A percentile compares a stretch with the other conserved stretches of the same genome.
Evolutionary conservation across 805 yeast genomes (phyloP).

Genomic region (Candida andamanensis): DNA sequence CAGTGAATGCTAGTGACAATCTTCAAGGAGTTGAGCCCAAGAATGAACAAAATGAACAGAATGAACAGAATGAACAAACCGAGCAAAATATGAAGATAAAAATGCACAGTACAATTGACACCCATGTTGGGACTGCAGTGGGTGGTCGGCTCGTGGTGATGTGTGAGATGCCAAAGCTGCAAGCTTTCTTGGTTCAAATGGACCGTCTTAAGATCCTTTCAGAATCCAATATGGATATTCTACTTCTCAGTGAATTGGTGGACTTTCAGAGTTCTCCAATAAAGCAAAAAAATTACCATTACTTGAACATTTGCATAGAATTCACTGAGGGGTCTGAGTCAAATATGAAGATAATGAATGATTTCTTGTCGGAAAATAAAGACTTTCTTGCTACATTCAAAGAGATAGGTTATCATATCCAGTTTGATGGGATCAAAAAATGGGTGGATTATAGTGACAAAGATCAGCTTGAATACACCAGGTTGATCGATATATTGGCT

Average conservation of each 20-base stretch:
- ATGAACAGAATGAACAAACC: no score
- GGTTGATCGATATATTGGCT: slow-evolving; percentile 19
- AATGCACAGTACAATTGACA: no score
- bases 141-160: slow-evolving; percentile 15
- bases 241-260: slow-evolving; percentile 17
- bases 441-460: slow-evolving; percentile 25
- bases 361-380: slow-evolving; percentile 17
- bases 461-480: slow-evolving; percentile 21
- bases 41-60: no score
- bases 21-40: no score
- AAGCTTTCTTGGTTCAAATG: slow-evolving; percentile 23
- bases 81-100: no score
- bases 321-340: slow-evolving; percentile 25
- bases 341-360: slow-evolving; percentile 16
- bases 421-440: slow-evolving; percentile 22
- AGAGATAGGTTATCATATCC: slow-evolving; percentile 31
- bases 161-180: slow-evolving; percentile 24
- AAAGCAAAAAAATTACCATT: slow-evolving; percentile 10
- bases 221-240: no score
- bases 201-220: slow-evolving; percentile 16
- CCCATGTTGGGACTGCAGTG: no score
- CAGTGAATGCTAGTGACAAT: no score
- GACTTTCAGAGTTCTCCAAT: slow-evolving; percentile 1
- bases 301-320: slow-evolving; percentile 26
- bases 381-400: slow-evolving; percentile 12